These are phyloP conservation scores for Biscutella auriculata DNA, from an alignment of 441 rosid genomes.

Conservation along the genomic window DNA sequence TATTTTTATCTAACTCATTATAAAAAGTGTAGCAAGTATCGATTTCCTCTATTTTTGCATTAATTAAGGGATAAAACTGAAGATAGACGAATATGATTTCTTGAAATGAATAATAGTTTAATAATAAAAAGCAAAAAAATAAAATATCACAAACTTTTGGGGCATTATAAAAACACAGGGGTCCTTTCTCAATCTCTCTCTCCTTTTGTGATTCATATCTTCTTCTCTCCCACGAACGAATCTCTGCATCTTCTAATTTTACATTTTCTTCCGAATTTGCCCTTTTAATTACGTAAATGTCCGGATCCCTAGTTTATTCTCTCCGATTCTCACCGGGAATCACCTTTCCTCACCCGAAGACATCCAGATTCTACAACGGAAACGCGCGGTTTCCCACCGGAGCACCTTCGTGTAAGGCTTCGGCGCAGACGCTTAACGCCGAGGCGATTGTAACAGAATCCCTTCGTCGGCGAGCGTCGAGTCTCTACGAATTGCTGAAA, in stretches of 20 bases:
- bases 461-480: slow-evolving; percentile 19
- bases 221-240: neutral
- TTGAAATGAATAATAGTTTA: neutral
- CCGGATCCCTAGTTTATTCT: slow-evolving; percentile 15
- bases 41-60: no score
- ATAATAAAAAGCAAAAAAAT: neutral
- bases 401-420: slow-evolving; percentile 15
- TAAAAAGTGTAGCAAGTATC: no score
- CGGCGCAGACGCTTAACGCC: slow-evolving; percentile 22
- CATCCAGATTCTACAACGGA: slow-evolving; percentile 12
- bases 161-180: slow-evolving; percentile 14
- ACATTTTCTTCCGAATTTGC: slow-evolving; percentile 8
- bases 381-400: slow-evolving; percentile 7
- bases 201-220: slow-evolving; percentile 13
- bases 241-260: neutral
- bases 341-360: slow-evolving; percentile 2
- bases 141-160: neutral
- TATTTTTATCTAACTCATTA: no score
- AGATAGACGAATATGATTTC: no score
- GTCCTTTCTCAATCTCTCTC: neutral
- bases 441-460: slow-evolving; percentile 9
- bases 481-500: slow-evolving; percentile 59
- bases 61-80: no score
- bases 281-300: slow-evolving; percentile 18
- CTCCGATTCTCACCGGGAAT: slow-evolving; percentile 11